Conservation (phyloP, 495 filamentous ascomycete genomes). For the Alectoria sarmentosa region DNA sequence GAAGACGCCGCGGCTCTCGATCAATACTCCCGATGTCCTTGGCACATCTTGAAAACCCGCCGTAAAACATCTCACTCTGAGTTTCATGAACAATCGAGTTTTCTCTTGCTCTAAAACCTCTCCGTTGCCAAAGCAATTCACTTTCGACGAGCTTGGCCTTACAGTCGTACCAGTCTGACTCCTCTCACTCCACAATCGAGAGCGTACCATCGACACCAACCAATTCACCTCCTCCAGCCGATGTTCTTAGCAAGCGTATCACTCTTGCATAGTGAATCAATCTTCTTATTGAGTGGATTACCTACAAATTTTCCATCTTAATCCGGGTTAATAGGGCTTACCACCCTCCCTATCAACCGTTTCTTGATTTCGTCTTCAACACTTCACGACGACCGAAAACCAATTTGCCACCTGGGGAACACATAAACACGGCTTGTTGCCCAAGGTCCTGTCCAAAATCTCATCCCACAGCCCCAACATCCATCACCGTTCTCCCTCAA, state of each 20-base stretch:
- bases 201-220: too few relatives aligned
- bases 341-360: not conserved
- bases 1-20: too few relatives aligned
- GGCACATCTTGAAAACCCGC: too few relatives aligned
- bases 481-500: not conserved
- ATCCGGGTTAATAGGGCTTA: not conserved
- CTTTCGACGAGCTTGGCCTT: too few relatives aligned
- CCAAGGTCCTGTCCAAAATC: not conserved
- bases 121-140: too few relatives aligned
- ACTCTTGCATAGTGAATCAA: not conserved
- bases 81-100: too few relatives aligned
- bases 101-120: too few relatives aligned
- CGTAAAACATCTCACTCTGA: too few relatives aligned
- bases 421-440: not conserved
- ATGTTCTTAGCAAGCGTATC: not conserved
- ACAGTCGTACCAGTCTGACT: too few relatives aligned
- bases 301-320: not conserved
- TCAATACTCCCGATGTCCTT: too few relatives aligned
- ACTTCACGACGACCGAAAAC: not conserved
- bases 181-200: too few relatives aligned
- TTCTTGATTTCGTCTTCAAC: not conserved
- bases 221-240: not conserved
- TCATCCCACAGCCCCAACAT: not conserved
- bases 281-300: too few relatives aligned
- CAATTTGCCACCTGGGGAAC: not conserved